Percentiles rank a stretch among this genome's conserved stretches.
Conservation (phyloP, 441 rosid species). For the Populus hybrid region DNA sequence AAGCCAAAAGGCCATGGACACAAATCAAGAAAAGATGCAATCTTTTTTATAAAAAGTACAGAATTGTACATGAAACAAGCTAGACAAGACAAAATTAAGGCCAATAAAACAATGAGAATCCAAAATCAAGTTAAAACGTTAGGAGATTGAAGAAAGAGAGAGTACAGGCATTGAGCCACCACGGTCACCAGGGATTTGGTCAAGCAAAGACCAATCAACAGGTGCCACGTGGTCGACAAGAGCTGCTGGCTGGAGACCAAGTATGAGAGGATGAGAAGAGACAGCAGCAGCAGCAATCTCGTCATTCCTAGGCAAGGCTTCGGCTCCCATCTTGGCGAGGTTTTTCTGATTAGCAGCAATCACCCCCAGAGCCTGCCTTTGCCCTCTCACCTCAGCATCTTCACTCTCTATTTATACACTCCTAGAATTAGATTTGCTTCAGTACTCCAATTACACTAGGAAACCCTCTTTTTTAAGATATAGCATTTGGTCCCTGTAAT, state of each 20-base stretch:
- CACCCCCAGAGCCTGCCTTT: neutral
- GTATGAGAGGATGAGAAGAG: conserved; percentile 43
- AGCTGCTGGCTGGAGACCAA: conserved; percentile 91
- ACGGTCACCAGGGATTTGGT: conserved; percentile 73
- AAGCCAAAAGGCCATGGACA: neutral
- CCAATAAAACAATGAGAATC: neutral
- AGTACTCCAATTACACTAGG: neutral
- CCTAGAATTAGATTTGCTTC: neutral
- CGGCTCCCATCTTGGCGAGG: conserved; percentile 53
- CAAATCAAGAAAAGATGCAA: neutral
- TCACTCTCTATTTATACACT: neutral
- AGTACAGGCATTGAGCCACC: conserved; percentile 87
- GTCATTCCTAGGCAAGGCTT: conserved; percentile 37
- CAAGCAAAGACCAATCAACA: conserved; percentile 69
- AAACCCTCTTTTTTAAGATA: neutral
- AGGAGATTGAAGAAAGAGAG: neutral
- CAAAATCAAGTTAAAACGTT: neutral
- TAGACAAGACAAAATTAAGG: neutral
- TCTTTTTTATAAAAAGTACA: neutral
- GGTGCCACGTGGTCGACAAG: conserved; percentile 82
- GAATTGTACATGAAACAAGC: neutral
- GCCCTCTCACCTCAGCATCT: neutral
- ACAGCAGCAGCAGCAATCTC: conserved; percentile 9
- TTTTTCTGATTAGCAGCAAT: no score
- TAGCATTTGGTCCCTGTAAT: neutral